Evolutionary conservation across 164 flowering plant species (phyloP), one percentile per base, ranked within the genome.

Genomic region (Vitis riparia): DNA sequence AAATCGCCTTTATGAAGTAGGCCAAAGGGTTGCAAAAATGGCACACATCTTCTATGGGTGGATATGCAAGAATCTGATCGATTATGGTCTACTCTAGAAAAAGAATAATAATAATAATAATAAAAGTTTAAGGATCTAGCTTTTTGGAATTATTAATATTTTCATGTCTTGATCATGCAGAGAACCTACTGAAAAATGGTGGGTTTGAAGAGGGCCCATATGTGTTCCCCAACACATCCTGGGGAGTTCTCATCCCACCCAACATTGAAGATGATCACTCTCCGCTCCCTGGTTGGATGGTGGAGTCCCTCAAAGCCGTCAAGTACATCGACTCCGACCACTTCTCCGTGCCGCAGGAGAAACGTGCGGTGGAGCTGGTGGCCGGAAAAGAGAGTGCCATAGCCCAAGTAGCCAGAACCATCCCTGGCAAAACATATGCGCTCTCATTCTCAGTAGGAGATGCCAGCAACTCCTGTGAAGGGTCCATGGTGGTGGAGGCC

Each of bases 321-420:
- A 89, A 88, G 55, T 87, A 82, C 86, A 75, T 89, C 3, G 91
- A 91, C 79, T 76, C 86, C 0, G 81, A 68, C 14, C 90, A 91
- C 51, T 89, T 86, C 78, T 70, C 78, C 0, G 90, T 91, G 8
- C 93, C 96, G 0, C 71, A 75, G 9, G 88, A 87, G 1, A 70
- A 61, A 30, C 79, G 87, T 1, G 96, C 93, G 1, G 76, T 91
- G 1, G 96, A 91, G 67, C 80, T 91, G 0, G 89, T 91, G 10
- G 96, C 89, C 2, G 96, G 96, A 11, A 86, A 84, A 57, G 96
- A 91, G 63, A 90, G 95, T 56, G 90, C 87, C 47, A 75, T 90
- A 0, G 91, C 88, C 0, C 95, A 88, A 65, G 71, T 86, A 0
- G 85, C 71, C 9, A 71, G 86, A 14, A 91, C 96, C 37, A 67